Conservation (phyloP, 805 yeast genomes). For the Saturnispora hagleri region DNA sequence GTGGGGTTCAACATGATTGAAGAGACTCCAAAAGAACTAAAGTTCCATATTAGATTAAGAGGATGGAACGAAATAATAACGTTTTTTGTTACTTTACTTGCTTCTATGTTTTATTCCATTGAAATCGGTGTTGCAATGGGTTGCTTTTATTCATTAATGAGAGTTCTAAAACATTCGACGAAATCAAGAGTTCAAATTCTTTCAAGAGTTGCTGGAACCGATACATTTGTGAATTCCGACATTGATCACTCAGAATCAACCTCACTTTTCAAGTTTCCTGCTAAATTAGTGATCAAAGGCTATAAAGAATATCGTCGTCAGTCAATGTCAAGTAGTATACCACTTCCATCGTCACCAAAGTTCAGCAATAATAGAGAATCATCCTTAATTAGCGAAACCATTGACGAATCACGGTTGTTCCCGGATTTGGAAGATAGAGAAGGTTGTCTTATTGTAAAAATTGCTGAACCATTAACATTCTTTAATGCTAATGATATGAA, state of each 20-base stretch:
- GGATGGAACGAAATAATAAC: slow-evolving; percentile 75
- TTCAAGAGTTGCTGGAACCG: slow-evolving; percentile 55
- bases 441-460: slow-evolving; percentile 67
- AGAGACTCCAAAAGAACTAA: slow-evolving; percentile 74
- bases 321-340: slow-evolving; percentile 9
- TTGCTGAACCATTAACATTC: slow-evolving; percentile 85
- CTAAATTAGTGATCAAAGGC: slow-evolving; percentile 19
- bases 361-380: background rate
- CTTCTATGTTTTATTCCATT: slow-evolving; percentile 66
- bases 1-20: slow-evolving; percentile 72
- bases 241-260: slow-evolving; percentile 25
- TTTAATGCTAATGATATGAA: slow-evolving; percentile 76
- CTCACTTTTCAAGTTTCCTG: slow-evolving; percentile 11
- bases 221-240: slow-evolving; percentile 64
- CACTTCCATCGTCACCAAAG: background rate
- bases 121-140: slow-evolving; percentile 91
- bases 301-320: slow-evolving; percentile 21
- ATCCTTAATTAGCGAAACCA: background rate
- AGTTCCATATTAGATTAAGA: slow-evolving; percentile 59
- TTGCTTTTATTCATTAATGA: slow-evolving; percentile 63
- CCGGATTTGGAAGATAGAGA: slow-evolving; percentile 40
- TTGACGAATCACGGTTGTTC: slow-evolving; percentile 2
- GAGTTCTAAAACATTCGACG: slow-evolving; percentile 75
- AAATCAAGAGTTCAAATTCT: slow-evolving; percentile 77
- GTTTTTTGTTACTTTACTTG: slow-evolving; percentile 50